Conservation (phyloP, 225 moss, liverwort and hornwort genomes). For the Pseudoscleropodium purum region DNA sequence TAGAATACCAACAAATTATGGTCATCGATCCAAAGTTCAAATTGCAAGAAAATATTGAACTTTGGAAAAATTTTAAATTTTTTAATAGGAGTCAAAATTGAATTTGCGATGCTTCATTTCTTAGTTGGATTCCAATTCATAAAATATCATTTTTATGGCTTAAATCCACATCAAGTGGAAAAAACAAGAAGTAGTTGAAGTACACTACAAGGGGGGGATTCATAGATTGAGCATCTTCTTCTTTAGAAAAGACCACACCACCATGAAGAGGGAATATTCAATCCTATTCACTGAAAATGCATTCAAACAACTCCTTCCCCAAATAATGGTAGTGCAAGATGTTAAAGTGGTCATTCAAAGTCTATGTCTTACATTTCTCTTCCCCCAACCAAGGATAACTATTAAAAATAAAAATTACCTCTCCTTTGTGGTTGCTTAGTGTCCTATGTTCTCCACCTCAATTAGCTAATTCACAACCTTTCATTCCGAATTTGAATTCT, state of each 20-base stretch:
- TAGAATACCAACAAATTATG: background rate
- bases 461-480: background rate
- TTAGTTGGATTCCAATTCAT: background rate
- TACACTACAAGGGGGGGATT: background rate
- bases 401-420: background rate
- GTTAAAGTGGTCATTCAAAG: accelerated
- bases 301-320: background rate
- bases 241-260: background rate
- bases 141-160: background rate
- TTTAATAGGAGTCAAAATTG: accelerated
- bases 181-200: background rate
- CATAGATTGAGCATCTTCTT: background rate
- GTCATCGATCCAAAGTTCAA: background rate
- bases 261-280: accelerated
- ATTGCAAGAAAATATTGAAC: background rate
- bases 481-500: no score
- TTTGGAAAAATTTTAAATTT: background rate
- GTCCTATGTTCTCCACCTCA: accelerated
- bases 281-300: background rate
- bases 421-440: background rate
- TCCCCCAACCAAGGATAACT: background rate
- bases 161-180: background rate
- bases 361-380: accelerated
- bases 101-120: background rate
- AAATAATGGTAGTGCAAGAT: background rate